phyloP scores from a whole-genome alignment of 2,329 filamentous ascomycete genomes.

The Aulographum hederae region DNA sequence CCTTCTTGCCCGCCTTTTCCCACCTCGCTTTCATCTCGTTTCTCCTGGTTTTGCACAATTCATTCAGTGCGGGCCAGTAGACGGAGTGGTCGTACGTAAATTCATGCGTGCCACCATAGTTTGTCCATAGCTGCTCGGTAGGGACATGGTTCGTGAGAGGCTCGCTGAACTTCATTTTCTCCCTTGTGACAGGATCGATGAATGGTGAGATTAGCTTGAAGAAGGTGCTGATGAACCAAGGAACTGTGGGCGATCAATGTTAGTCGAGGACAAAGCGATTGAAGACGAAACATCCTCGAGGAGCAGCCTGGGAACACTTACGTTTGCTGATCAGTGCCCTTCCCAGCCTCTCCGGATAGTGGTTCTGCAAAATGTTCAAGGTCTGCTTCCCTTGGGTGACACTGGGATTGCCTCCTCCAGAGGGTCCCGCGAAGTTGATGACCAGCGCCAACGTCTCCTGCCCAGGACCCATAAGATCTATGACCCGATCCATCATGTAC shows the following conservation, averaged over 20 bases:
- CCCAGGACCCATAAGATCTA: conserved; percentile 72
- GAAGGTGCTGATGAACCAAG: conserved; percentile 82
- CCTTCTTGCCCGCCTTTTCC: conserved; percentile 57
- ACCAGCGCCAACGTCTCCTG: conserved; percentile 76
- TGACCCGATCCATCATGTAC: conserved; percentile 81
- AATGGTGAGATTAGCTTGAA: conserved; percentile 94
- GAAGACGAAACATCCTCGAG: neutral
- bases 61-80: conserved; percentile 79
- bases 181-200: conserved; percentile 82
- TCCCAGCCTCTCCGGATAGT: conserved; percentile 86
- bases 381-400: conserved; percentile 64
- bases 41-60: conserved; percentile 48
- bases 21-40: conserved; percentile 50
- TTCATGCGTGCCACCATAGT: conserved; percentile 59
- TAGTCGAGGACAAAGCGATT: no score
- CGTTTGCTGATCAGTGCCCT: conserved; percentile 78
- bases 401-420: conserved; percentile 49
- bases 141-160: conserved; percentile 72
- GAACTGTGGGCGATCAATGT: no score
- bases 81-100: conserved; percentile 79
- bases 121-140: conserved; percentile 61
- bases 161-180: conserved; percentile 97
- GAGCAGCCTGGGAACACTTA: conserved; percentile 26
- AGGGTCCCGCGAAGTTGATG: conserved; percentile 73
- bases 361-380: conserved; percentile 80